These are phyloP conservation scores for Pichia thaimueangensis DNA, from an alignment of 805 yeast species.

Conservation along the genomic window DNA sequence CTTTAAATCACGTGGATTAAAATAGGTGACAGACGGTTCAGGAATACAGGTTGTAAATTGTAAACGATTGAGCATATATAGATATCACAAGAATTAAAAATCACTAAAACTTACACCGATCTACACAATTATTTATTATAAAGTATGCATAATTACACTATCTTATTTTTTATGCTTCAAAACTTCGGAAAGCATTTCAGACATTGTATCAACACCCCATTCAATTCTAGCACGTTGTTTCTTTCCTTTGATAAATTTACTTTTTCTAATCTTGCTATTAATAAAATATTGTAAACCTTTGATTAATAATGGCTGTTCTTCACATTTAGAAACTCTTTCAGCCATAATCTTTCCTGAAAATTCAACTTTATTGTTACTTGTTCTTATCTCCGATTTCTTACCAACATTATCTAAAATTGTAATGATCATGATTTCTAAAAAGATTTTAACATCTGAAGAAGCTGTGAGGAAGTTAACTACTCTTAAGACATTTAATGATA, in stretches of 20 bases:
- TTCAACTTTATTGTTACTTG: constrained; percentile 34
- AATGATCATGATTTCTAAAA: constrained; percentile 68
- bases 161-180: constrained; percentile 11
- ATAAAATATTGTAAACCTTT: constrained; percentile 65
- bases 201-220: constrained; percentile 59
- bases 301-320: constrained; percentile 50
- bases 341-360: constrained; percentile 29
- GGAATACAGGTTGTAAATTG: too few species aligned
- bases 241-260: constrained; percentile 46
- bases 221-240: constrained; percentile 50
- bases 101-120: too few species aligned
- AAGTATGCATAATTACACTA: too few species aligned
- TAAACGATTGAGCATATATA: too few species aligned
- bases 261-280: constrained; percentile 37
- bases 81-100: too few species aligned
- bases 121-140: too few species aligned
- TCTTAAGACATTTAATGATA: constrained; percentile 68
- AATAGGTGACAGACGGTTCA: too few species aligned
- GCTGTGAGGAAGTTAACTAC: constrained; percentile 68
- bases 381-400: constrained; percentile 49
- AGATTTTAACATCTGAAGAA: constrained; percentile 52
- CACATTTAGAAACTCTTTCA: constrained; percentile 42
- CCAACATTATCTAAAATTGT: constrained; percentile 60
- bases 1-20: constrained; percentile 1
- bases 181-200: constrained; percentile 45